Evolutionary conservation across 345 rosid genomes (phyloP).

Genomic region (Trapa bicornis): DNA sequence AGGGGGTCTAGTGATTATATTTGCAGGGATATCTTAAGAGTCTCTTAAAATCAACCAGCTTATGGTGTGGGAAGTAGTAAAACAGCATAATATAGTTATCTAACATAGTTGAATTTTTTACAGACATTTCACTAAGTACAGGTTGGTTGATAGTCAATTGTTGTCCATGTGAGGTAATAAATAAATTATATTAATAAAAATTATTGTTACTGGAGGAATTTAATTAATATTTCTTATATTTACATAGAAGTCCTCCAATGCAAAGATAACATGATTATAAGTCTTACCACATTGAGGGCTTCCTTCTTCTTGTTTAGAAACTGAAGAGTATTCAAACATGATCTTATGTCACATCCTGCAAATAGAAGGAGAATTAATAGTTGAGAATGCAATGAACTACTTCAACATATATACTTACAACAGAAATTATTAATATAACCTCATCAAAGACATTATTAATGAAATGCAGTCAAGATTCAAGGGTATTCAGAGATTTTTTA

Average conservation of each 20-base stretch:
- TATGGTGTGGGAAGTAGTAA: neutral
- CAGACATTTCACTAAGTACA: neutral
- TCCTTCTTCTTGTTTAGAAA: conserved; percentile 87
- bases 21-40: neutral
- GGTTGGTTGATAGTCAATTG: neutral
- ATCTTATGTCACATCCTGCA: conserved; percentile 91
- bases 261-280: neutral
- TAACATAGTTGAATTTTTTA: neutral
- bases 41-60: neutral
- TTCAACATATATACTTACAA: neutral
- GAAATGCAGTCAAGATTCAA: too few species aligned
- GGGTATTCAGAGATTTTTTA: too few species aligned
- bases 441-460: neutral
- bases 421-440: neutral
- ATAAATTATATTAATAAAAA: neutral
- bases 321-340: conserved; percentile 92
- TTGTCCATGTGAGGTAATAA: neutral
- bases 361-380: conserved; percentile 8
- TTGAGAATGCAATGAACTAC: neutral
- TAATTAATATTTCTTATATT: neutral
- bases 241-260: neutral
- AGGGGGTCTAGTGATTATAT: neutral
- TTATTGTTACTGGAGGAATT: neutral
- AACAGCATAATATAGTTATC: too few species aligned
- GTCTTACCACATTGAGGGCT: conserved; percentile 65